A percentile compares a stretch with the other conserved stretches of the same genome.
These are phyloP conservation scores for Trichosporon ovoides DNA, from an alignment of 1,284 basidiomycete species.

Conservation along the genomic window DNA sequence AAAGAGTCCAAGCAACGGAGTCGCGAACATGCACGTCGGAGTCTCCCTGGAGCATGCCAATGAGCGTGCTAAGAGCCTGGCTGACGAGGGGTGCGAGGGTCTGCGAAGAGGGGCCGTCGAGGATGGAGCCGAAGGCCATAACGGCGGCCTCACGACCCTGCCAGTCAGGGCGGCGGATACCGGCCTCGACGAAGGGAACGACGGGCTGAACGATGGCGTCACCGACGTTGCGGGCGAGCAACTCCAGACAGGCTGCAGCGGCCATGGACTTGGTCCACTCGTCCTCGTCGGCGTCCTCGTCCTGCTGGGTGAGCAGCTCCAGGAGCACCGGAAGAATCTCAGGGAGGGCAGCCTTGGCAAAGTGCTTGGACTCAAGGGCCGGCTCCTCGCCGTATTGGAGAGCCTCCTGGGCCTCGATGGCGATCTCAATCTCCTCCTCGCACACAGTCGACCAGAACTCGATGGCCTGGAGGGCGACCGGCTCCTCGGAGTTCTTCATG, in stretches of 20 bases:
- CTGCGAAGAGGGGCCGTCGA: slow-evolving; percentile 86
- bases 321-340: slow-evolving; percentile 93
- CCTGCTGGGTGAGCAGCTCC: slow-evolving; percentile 81
- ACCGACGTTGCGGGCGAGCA: slow-evolving; percentile 83
- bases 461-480: slow-evolving; percentile 90
- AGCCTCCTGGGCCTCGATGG: slow-evolving; percentile 91
- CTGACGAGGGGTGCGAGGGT: slow-evolving; percentile 78
- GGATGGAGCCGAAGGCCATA: slow-evolving; percentile 96
- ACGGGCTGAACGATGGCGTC: slow-evolving; percentile 87
- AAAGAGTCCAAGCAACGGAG: slow-evolving; percentile 96
- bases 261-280: slow-evolving; percentile 99
- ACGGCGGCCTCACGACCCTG: slow-evolving; percentile 92
- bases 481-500: slow-evolving; percentile 90
- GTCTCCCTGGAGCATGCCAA: slow-evolving; percentile 87
- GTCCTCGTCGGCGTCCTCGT: slow-evolving; percentile 96
- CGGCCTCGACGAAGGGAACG: slow-evolving; percentile 95
- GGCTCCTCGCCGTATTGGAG: slow-evolving; percentile 86
- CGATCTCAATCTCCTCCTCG: slow-evolving; percentile 91
- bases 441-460: slow-evolving; percentile 99
- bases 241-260: slow-evolving; percentile 84
- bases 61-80: slow-evolving; percentile 88
- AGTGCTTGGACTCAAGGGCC: slow-evolving; percentile 79
- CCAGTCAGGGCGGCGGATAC: slow-evolving; percentile 87
- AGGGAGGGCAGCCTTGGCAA: slow-evolving; percentile 87
- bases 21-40: slow-evolving; percentile 83